Base-by-base conservation (phyloP, 1,139 yeast genomes). In the Kluyveromyces marxianus region DNA sequence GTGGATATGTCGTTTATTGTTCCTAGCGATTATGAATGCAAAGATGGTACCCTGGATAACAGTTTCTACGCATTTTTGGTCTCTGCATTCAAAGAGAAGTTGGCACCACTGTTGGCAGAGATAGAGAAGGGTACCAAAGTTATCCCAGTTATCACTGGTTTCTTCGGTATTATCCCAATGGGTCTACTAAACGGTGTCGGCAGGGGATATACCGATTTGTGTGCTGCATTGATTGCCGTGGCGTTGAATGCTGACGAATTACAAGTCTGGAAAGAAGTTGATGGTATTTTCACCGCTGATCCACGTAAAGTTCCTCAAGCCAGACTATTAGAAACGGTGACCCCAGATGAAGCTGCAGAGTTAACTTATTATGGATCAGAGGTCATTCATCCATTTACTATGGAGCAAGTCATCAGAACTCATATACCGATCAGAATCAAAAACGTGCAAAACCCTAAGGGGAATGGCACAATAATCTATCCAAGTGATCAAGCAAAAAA, bases 281-380 rank as follows among this genome's bases (percentile, higher is more conserved):
- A 92, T 65, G 98, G 98, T 56, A 92, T 92, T 39, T 92, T 92
- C 70, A 90, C 98, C 0, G 98, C 98, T 2, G 98, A 92, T 64
- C 98, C 98, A 31, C 74, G 98, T 52, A 92, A 92, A 60, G 98
- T 92, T 27, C 85, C 94, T 26, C 81, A 79, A 48, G 98, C 98
- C 3, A 75, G 96, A 57, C 70, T 92, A 43, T 71, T 92, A 53
- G 80, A 82, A 49, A 79, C 89, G 49, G 96, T 92, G 52, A 92
- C 98, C 0, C 98, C 98, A 2, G 98, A 92, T 62, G 98, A 92
- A 69, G 98, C 98, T 2, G 94, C 97, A 0, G 98, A 92, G 69
- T 77, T 92, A 66, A 92, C 98, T 0, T 92, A 92, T 67, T 92
- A 92, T 62, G 98, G 98, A 32, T 84, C 95, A 4, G 98, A 92